These are phyloP conservation scores for Bipolaris zeicola DNA, from an alignment of 2,329 filamentous ascomycete genomes.

Conservation along the genomic window DNA sequence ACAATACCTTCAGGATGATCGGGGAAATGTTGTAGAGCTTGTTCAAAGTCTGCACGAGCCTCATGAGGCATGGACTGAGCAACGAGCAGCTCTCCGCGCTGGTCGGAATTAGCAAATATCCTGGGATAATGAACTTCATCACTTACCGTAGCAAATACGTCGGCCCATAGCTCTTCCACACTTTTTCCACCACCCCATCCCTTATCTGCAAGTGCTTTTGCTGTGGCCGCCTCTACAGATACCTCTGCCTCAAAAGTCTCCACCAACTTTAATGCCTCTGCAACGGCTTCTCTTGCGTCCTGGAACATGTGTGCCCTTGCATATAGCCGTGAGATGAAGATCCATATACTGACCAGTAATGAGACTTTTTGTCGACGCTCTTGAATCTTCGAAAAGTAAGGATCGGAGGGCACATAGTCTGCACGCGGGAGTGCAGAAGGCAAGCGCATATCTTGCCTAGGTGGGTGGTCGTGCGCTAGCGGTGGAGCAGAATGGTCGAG, in stretches of 20 bases:
- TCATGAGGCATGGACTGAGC: slow-evolving; percentile 67
- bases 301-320: slow-evolving; percentile 78
- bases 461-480: slow-evolving; percentile 50
- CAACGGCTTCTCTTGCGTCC: slow-evolving; percentile 78
- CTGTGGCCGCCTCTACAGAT: slow-evolving; percentile 65
- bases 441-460: slow-evolving; percentile 51
- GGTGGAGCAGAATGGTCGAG: slow-evolving; percentile 46
- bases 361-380: slow-evolving; percentile 62
- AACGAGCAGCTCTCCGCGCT: slow-evolving; percentile 71
- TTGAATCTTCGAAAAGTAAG: slow-evolving; percentile 58
- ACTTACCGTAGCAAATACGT: slow-evolving; percentile 80
- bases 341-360: slow-evolving; percentile 79
- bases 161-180: slow-evolving; percentile 82
- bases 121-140: no score
- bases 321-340: slow-evolving; percentile 88
- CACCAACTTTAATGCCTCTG: slow-evolving; percentile 80
- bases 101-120: slow-evolving; percentile 6
- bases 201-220: slow-evolving; percentile 65
- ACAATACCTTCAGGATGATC: slow-evolving; percentile 83
- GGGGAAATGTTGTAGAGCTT: slow-evolving; percentile 76
- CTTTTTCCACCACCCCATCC: slow-evolving; percentile 83
- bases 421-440: slow-evolving; percentile 48
- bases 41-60: slow-evolving; percentile 80
- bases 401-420: slow-evolving; percentile 47
- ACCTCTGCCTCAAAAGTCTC: slow-evolving; percentile 72